Conservation (phyloP, 2,329 filamentous ascomycete genomes). For the Ophiosphaerella herpotricha region DNA sequence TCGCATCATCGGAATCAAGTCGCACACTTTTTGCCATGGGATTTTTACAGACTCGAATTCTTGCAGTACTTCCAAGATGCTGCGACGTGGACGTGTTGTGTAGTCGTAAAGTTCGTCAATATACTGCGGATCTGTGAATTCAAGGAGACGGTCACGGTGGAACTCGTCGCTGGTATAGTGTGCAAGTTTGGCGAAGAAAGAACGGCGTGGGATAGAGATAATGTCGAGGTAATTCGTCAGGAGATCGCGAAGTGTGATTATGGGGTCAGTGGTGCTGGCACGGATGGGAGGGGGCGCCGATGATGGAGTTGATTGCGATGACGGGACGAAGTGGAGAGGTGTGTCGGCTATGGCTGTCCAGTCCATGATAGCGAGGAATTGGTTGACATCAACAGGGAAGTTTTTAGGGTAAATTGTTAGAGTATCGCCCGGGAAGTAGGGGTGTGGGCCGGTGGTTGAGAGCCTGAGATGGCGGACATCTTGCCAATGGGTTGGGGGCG, state of each 20-base stretch:
- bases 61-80: constrained; percentile 87
- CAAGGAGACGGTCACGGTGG: constrained; percentile 79
- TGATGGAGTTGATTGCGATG: constrained; percentile 35
- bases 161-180: constrained; percentile 73
- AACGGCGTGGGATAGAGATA: constrained; percentile 82
- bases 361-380: constrained; percentile 75
- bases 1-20: constrained; percentile 80
- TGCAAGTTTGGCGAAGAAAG: constrained; percentile 79
- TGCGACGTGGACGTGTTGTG: constrained; percentile 84
- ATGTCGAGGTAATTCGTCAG: constrained; percentile 86
- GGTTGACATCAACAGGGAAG: constrained; percentile 77
- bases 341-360: constrained; percentile 77
- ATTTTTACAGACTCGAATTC: constrained; percentile 87
- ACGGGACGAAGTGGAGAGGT: constrained; percentile 60
- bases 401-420: constrained; percentile 87
- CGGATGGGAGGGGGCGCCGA: constrained; percentile 47
- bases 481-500: constrained; percentile 81
- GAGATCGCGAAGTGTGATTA: constrained; percentile 72
- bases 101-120: constrained; percentile 96
- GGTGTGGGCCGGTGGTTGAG: constrained; percentile 48
- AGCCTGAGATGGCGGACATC: constrained; percentile 85
- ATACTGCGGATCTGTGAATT: constrained; percentile 79
- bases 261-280: constrained; percentile 43
- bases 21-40: constrained; percentile 72
- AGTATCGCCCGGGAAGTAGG: constrained; percentile 75